Percentiles rank a stretch among this genome's conserved stretches.
phyloP scores from a whole-genome alignment of 2,329 filamentous ascomycete genomes.

The Iodosphaeria phyllophila region DNA sequence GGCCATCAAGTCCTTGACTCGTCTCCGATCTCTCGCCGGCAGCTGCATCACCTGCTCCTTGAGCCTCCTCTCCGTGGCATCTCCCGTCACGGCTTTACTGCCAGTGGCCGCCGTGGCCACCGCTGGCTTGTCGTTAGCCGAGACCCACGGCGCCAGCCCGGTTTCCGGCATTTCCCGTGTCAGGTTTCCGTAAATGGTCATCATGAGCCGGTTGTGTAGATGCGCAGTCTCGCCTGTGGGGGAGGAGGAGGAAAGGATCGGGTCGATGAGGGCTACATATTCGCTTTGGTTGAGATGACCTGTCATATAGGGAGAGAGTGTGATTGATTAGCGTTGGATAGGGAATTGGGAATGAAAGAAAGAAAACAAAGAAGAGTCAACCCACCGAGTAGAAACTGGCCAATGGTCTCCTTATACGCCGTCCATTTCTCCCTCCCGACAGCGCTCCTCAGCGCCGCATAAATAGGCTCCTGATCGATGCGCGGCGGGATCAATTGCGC shows the following conservation, averaged over 20 bases:
- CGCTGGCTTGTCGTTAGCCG: slow-evolving; percentile 48
- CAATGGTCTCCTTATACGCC: slow-evolving; percentile 42
- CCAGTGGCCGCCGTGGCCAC: slow-evolving; percentile 30
- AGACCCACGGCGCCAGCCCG: slow-evolving; percentile 52
- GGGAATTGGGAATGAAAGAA: background rate
- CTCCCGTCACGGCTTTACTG: slow-evolving; percentile 43
- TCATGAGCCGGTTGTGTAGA: slow-evolving; percentile 48
- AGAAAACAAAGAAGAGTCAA: slow-evolving; percentile 3
- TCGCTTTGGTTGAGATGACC: slow-evolving; percentile 45
- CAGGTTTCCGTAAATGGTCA: slow-evolving; percentile 50
- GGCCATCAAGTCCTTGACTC: slow-evolving; percentile 44
- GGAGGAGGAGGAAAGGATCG: slow-evolving; percentile 35
- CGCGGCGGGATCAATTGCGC: slow-evolving; percentile 44
- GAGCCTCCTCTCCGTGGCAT: slow-evolving; percentile 44
- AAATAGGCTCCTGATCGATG: slow-evolving; percentile 49
- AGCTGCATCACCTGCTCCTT: slow-evolving; percentile 56
- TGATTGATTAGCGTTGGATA: slow-evolving; percentile 1
- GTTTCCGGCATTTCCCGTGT: slow-evolving; percentile 50
- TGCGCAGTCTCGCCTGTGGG: slow-evolving; percentile 40
- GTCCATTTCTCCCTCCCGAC: slow-evolving; percentile 44
- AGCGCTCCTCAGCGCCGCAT: slow-evolving; percentile 38
- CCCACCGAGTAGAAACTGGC: slow-evolving; percentile 44
- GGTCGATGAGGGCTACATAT: slow-evolving; percentile 38
- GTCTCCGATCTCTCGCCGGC: slow-evolving; percentile 43
- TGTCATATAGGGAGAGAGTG: slow-evolving; percentile 17